Evolutionary conservation across 208 protist genomes (phyloP).

Genomic region (Leishmania turanica): DNA sequence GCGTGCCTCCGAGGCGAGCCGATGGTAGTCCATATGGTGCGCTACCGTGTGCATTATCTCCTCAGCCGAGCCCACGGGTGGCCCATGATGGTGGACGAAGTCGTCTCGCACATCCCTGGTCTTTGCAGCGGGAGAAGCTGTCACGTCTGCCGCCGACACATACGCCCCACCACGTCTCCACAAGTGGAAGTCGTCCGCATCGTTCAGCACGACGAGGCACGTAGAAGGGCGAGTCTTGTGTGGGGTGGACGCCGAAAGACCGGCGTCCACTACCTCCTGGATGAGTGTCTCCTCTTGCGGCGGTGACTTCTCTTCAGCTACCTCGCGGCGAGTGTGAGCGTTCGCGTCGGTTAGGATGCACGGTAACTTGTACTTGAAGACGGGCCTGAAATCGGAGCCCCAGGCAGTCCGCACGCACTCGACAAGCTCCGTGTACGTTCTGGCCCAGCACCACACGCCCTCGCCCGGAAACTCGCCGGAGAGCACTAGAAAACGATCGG

Average conservation of each 20-base stretch:
- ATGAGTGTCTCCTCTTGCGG: not conserved
- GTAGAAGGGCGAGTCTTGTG: not conserved
- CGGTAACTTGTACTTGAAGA: conserved; percentile 13
- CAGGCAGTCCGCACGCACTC: conserved; percentile 7
- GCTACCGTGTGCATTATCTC: conserved; percentile 3
- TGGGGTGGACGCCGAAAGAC: not conserved
- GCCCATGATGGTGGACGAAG: conserved; percentile 6
- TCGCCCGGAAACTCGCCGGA: conserved; percentile 15
- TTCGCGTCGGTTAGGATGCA: conserved; percentile 3
- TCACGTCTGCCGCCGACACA: not conserved
- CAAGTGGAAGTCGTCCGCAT: conserved; percentile 11
- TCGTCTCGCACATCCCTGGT: not conserved
- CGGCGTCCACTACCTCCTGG: not conserved
- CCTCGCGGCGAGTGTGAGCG: not conserved
- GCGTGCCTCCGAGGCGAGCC: not conserved
- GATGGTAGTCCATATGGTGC: conserved; percentile 11
- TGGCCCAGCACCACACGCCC: conserved; percentile 17
- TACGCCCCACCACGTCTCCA: conserved; percentile 10
- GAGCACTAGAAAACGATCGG: conserved; percentile 14
- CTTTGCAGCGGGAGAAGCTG: not conserved
- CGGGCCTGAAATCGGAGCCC: not conserved
- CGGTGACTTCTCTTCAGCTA: not conserved
- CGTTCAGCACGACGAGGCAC: conserved; percentile 13
- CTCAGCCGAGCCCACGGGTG: not conserved
- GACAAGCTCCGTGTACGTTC: conserved; percentile 14